Percentiles rank a stretch among this genome's conserved stretches.
These are phyloP conservation scores for Hypoxylon sp. DNA, from an alignment of 2,329 filamentous ascomycete genomes.

Conservation along the genomic window DNA sequence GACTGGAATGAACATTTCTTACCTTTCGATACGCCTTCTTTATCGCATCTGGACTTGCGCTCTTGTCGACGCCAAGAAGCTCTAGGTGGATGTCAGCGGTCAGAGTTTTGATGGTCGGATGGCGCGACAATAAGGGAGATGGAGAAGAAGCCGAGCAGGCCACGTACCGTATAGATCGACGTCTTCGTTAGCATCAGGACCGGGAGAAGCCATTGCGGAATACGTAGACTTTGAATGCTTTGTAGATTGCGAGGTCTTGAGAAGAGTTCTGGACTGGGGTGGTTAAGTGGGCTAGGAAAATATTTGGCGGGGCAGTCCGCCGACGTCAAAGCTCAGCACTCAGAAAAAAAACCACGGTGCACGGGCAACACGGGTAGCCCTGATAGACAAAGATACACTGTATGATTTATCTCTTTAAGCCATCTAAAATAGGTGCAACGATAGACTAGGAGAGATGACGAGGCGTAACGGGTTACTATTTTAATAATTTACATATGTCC, in stretches of 20 bases:
- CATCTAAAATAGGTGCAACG: too few species aligned
- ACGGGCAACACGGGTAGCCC: background rate
- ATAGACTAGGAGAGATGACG: too few species aligned
- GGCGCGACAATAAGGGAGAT: background rate
- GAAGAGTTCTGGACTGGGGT: constrained; percentile 17
- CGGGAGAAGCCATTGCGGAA: constrained; percentile 41
- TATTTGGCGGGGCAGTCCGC: constrained; percentile 41
- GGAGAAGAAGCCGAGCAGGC: background rate
- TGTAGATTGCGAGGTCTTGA: constrained; percentile 5
- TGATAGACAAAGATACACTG: too few species aligned
- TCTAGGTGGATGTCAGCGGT: constrained; percentile 57
- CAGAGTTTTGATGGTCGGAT: background rate
- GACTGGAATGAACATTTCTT: constrained; percentile 23
- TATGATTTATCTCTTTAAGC: too few species aligned
- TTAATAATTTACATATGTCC: too few species aligned
- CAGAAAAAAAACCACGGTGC: too few species aligned
- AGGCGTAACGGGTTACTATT: too few species aligned
- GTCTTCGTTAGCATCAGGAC: constrained; percentile 51
- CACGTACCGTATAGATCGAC: constrained; percentile 64
- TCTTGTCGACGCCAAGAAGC: constrained; percentile 77
- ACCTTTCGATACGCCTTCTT: constrained; percentile 98
- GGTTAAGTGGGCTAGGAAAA: constrained; percentile 38
- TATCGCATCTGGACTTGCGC: constrained; percentile 79
- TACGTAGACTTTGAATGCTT: constrained; percentile 6
- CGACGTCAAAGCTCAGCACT: background rate